Conservation (phyloP, 208 protist species). For the Acanthamoeba lenticulata region DNA sequence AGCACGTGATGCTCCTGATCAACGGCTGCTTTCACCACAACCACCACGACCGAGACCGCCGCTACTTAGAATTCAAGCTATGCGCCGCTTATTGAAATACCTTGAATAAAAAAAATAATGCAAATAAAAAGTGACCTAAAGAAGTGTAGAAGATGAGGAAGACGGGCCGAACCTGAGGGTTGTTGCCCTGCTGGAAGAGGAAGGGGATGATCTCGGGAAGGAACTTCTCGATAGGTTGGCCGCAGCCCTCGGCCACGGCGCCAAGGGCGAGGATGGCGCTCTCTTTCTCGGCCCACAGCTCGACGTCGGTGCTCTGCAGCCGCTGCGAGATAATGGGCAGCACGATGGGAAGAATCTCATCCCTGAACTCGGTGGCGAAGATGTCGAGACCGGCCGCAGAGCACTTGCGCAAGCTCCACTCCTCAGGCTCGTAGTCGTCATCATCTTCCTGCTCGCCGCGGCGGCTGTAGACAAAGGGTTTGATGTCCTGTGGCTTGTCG, state of each 20-base stretch:
- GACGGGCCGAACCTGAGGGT: conserved; percentile 70
- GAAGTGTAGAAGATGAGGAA: not conserved
- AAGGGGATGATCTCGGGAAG: conserved; percentile 84
- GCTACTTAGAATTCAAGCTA: too few species aligned
- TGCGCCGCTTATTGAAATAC: too few species aligned
- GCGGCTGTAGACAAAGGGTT: conserved; percentile 74
- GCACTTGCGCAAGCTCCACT: conserved; percentile 89
- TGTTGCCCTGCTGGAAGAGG: conserved; percentile 76
- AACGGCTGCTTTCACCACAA: conserved; percentile 72
- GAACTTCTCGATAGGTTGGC: conserved; percentile 77
- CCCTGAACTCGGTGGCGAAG: conserved; percentile 76
- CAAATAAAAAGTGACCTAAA: not conserved
- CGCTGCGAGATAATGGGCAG: conserved; percentile 84
- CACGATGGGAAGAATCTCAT: conserved; percentile 80
- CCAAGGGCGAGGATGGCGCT: conserved; percentile 86
- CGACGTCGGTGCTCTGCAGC: conserved; percentile 25
- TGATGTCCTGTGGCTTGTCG: conserved; percentile 83
- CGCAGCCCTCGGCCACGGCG: conserved; percentile 86
- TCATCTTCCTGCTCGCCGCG: conserved; percentile 72
- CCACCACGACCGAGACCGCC: not conserved
- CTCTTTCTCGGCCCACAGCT: conserved; percentile 81
- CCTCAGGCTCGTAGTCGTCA: conserved; percentile 78
- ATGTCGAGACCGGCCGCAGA: conserved; percentile 85
- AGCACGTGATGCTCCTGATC: conserved; percentile 88
- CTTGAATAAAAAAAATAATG: conserved; percentile 1